These are phyloP conservation scores for Pseudopyrenochaeta lycopersici DNA, from an alignment of 2,329 filamentous ascomycete species.

Conservation along the genomic window DNA sequence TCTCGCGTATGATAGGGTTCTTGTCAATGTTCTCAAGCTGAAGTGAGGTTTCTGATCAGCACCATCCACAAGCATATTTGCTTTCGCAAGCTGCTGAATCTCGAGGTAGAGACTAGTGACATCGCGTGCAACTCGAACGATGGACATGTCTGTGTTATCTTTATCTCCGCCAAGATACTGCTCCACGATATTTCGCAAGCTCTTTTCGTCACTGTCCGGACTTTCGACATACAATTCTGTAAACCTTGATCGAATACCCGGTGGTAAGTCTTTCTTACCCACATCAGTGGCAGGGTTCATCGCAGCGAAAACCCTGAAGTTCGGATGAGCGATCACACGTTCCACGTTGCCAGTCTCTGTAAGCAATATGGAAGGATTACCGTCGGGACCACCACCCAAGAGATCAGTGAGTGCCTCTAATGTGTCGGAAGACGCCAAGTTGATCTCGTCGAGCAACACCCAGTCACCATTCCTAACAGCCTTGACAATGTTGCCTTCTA, in stretches of 20 bases:
- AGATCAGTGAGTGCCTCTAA: conserved; percentile 93
- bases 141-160: conserved; percentile 71
- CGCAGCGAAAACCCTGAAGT: conserved; percentile 95
- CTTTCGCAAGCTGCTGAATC: conserved; percentile 80
- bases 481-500: conserved; percentile 95
- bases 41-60: conserved; percentile 97
- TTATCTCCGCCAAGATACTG: conserved; percentile 79
- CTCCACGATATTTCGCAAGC: conserved; percentile 86
- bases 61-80: conserved; percentile 89
- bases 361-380: conserved; percentile 82
- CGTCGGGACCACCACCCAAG: conserved; percentile 74
- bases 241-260: conserved; percentile 88
- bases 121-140: conserved; percentile 74
- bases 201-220: conserved; percentile 85
- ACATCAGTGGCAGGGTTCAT: conserved; percentile 99
- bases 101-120: conserved; percentile 88
- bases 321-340: conserved; percentile 84
- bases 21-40: conserved; percentile 91
- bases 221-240: conserved; percentile 95
- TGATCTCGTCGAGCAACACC: conserved; percentile 97
- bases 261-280: conserved; percentile 91
- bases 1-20: conserved; percentile 86
- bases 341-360: conserved; percentile 95
- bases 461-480: conserved; percentile 96
- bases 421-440: conserved; percentile 92